Base-by-base conservation (phyloP, 108 stramenopile genomes). In the Conticribra weissflogii region DNA sequence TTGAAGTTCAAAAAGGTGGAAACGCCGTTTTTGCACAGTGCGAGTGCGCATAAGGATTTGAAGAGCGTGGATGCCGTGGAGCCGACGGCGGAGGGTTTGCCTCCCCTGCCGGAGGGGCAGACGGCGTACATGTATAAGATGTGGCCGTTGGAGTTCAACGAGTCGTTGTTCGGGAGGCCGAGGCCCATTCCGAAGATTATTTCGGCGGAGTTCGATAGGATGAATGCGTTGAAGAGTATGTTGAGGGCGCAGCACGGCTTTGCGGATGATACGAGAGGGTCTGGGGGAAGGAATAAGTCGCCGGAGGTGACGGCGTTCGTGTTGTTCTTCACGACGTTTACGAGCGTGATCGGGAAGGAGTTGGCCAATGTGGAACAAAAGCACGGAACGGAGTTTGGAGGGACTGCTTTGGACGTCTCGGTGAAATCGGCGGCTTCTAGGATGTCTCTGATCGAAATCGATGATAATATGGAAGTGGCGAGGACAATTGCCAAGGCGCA, bases 141-240 rank as follows among this genome's bases (percentile, higher is more conserved):
- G 24, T 95, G 87, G 85, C 93, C 93, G 33, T 71, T 82, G 9
- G 64, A 30, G 3, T 84, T 95, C 15, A 76, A 90, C 28, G 33
- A 48, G 3, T 19, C 51, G 0, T 63, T 89, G 36, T 88, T 92
- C 50, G 76, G 86, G 29, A 50, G n/a, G 1, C 86, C 89, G 21
- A 79, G 87, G 14, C 89, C 90, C 44, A 86, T 95, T 51, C 90
- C 93, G 7, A 72, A 61, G 33, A 84, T 82, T 21, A 88, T 95
- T 49, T 80, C 81, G 15, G 90, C 89, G 1, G 93, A 95, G 59
- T 93, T 90, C 63, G 89, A 90, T 57, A 80, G 92, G n/a, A 84
- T 85, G 51, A 72, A 82, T 14, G 59, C 78, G 3, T 68, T 88
- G 54, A 65, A 83, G 27, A 48, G 68, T 23, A 83, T 70, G 41